These are phyloP conservation scores for Urtica urens DNA, from an alignment of 306 rosid genomes.

Conservation along the genomic window DNA sequence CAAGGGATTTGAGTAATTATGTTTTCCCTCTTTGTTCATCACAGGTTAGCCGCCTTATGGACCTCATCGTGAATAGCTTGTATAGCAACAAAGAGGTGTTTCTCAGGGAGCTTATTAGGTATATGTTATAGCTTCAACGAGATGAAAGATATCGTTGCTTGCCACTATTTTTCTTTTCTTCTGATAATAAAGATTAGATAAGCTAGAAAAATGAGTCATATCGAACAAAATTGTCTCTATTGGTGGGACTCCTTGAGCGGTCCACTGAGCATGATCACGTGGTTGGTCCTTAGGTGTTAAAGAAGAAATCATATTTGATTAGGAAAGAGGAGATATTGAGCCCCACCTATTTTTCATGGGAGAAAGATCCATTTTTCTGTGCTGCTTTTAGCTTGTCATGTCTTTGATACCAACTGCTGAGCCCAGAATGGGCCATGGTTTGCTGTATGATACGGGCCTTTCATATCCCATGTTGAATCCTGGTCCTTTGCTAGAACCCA, in stretches of 20 bases:
- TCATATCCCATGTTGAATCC: not conserved
- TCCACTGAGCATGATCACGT: not conserved
- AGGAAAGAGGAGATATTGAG: not conserved
- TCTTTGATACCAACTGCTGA: not conserved
- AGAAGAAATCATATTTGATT: not conserved
- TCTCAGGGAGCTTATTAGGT: slow-evolving; percentile 96
- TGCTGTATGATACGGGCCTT: not conserved
- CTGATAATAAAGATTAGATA: no score
- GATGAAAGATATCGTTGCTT: not conserved
- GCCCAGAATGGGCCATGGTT: not conserved
- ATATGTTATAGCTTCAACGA: not conserved
- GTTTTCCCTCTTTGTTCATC: not conserved
- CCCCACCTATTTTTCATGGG: not conserved
- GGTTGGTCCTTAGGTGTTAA: not conserved
- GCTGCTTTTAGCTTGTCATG: not conserved
- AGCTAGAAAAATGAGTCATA: not conserved
- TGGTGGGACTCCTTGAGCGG: not conserved
- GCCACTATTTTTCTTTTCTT: not conserved
- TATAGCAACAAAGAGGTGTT: slow-evolving; percentile 96
- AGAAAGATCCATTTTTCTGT: not conserved
- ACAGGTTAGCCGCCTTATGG: slow-evolving; percentile 97
- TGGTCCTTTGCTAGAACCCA: not conserved
- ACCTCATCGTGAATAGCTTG: slow-evolving; percentile 93
- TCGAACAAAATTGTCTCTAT: not conserved
- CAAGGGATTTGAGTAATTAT: no score